Evolutionary conservation across 2,329 filamentous ascomycete species (phyloP).

Genomic region (Geosmithia morbida): DNA sequence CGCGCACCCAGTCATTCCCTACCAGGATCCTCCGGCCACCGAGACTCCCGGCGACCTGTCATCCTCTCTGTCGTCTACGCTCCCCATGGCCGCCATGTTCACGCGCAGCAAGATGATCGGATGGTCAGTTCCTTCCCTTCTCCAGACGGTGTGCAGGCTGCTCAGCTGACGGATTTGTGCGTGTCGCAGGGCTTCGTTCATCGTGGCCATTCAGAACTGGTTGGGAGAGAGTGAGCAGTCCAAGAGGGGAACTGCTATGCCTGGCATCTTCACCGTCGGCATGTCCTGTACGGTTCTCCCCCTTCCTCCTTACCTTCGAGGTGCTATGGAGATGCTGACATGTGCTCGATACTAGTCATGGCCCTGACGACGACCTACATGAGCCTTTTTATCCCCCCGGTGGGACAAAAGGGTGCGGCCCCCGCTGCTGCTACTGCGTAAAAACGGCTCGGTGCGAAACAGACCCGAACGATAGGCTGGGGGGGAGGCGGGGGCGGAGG

Average conservation of each 20-base stretch:
- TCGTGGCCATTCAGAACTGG: conserved; percentile 65
- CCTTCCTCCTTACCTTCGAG: not conserved
- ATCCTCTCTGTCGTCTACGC: conserved; percentile 57
- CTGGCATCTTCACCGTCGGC: conserved; percentile 55
- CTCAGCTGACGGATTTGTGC: not conserved
- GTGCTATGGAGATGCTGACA: not conserved
- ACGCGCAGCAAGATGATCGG: conserved; percentile 72
- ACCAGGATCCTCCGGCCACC: conserved; percentile 59
- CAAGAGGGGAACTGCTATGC: conserved; percentile 50
- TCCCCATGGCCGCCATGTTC: conserved; percentile 95
- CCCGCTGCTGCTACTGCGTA: not conserved
- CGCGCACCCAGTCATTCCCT: conserved; percentile 59
- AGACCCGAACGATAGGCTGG: not conserved
- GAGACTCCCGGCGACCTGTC: conserved; percentile 54
- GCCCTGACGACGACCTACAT: conserved; percentile 39
- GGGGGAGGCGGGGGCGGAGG: not conserved
- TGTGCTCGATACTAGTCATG: conserved; percentile 31
- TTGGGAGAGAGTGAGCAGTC: conserved; percentile 58
- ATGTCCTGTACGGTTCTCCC: conserved; percentile 53
- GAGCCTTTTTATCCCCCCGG: conserved; percentile 32
- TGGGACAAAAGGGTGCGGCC: not conserved
- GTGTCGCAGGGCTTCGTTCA: conserved; percentile 52
- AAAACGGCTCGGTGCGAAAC: not conserved
- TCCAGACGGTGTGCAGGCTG: not conserved
- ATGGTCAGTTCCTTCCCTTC: conserved; percentile 29